phyloP scores from a whole-genome alignment of 371 early-diverging fungal genomes.

The Mucor lusitanicus region DNA sequence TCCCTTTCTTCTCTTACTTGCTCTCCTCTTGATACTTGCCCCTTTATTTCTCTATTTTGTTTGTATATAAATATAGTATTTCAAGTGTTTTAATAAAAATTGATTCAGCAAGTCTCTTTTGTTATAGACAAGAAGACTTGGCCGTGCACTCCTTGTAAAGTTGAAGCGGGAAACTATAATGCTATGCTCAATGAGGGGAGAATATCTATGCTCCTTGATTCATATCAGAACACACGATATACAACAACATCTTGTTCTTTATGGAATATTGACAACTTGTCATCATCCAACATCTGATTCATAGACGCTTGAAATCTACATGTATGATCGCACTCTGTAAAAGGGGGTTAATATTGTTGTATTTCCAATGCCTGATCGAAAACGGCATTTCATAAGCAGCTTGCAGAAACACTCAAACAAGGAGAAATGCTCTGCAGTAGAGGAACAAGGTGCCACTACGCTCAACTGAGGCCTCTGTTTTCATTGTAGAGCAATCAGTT shows the following conservation, averaged over 20 bases:
- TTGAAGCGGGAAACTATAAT: slow-evolving; percentile 6
- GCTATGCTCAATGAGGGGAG: background rate
- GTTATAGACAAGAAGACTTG: background rate
- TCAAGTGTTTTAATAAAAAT: background rate
- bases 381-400: background rate
- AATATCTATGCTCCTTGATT: background rate
- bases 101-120: background rate
- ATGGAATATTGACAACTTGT: background rate
- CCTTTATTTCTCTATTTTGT: background rate
- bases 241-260: background rate
- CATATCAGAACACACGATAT: background rate
- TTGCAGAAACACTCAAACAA: background rate
- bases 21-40: background rate
- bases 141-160: slow-evolving; percentile 16
- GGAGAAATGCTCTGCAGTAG: background rate
- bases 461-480: background rate
- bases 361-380: background rate
- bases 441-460: background rate
- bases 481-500: background rate
- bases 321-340: background rate
- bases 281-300: background rate
- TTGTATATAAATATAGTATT: too few species aligned
- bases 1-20: background rate
- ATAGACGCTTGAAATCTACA: background rate
- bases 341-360: background rate